Base-by-base conservation (phyloP, 495 filamentous ascomycete species). In the Penicillium riverlandense region DNA sequence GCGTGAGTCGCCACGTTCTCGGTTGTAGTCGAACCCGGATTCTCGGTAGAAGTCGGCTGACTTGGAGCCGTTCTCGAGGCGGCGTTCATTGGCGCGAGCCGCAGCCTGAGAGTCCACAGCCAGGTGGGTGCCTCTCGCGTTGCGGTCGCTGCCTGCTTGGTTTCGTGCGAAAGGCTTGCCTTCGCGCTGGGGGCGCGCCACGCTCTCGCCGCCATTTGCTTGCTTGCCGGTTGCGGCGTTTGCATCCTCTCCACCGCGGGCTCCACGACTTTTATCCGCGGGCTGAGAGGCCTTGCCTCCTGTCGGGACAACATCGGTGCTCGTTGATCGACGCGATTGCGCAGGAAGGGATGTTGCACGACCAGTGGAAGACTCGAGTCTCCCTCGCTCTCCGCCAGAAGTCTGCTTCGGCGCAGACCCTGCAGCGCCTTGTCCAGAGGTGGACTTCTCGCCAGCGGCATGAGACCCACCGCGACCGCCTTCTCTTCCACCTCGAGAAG, bases 401-500 rank as follows among this genome's bases (percentile, higher is more conserved):
- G 57, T 41, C 43, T 70, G 65, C 55, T 72, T 74, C 12, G 51
- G 34, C 2, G 49, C 37, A n/a, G 52, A 41, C 27, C 50, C 49
- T 36, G 62, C 59, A 7, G 55, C 33, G 27, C 53, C 42, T 39
- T 67, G 64, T 15, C 59, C 59, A 42, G 63, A 43, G 33, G 54
- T 38, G 46, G 51, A 41, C 50, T 78, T 79, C 29, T 79, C 75
- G 42, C 70, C 74, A 40, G 67, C 62, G 13, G 68, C 75, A 44
- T 67, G 62, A 29, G 69, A 39, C 29, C 62, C 63, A 35, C 76
- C 79, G 44, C 84, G 75, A 37, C 74, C 75, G 47, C 70, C 70
- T 29, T 77, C 76, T 31, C 76, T 57, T 43, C 74, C 68, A 55
- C 78, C 79, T 37, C 74, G 74, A 40, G 65, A 62, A 49, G 61